Evolutionary conservation across 768 basidiomycete species (phyloP).

Genomic region (Boletus pseudopeckii): DNA sequence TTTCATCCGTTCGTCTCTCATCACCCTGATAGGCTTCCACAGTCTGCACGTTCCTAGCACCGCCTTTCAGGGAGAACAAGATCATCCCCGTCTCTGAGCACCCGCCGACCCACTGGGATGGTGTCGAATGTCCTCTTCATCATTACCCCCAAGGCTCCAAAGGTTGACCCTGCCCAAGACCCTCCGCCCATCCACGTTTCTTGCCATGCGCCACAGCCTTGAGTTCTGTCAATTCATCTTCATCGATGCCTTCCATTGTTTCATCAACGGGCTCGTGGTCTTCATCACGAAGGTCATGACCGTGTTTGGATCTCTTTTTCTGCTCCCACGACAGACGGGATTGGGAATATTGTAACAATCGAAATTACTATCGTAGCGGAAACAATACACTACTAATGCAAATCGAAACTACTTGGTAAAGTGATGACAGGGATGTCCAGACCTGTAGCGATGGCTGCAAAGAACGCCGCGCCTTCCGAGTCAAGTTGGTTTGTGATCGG

Average conservation of each 20-base stretch:
- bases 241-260: slow-evolving; percentile 38
- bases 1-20: not conserved
- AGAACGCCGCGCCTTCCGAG: too few species aligned
- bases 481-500: too few species aligned
- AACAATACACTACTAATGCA: too few species aligned
- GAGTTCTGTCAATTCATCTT: slow-evolving; percentile 41
- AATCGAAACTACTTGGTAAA: too few species aligned
- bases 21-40: slow-evolving; percentile 1
- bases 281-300: slow-evolving; percentile 46
- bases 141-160: slow-evolving; percentile 66
- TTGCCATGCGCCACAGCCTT: slow-evolving; percentile 45
- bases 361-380: too few species aligned
- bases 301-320: slow-evolving; percentile 39
- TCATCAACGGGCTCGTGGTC: slow-evolving; percentile 38
- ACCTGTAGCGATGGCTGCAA: too few species aligned
- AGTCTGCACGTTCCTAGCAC: slow-evolving; percentile 75
- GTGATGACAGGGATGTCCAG: too few species aligned
- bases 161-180: slow-evolving; percentile 69
- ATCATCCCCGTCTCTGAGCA: slow-evolving; percentile 72
- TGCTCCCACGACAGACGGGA: too few species aligned
- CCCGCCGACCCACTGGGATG: too few species aligned
- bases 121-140: slow-evolving; percentile 34
- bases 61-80: slow-evolving; percentile 72
- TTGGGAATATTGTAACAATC: too few species aligned
- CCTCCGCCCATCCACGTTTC: slow-evolving; percentile 74